Evolutionary conservation across 139 green algal genomes (phyloP).

Genomic region (Closterium sp.): DNA sequence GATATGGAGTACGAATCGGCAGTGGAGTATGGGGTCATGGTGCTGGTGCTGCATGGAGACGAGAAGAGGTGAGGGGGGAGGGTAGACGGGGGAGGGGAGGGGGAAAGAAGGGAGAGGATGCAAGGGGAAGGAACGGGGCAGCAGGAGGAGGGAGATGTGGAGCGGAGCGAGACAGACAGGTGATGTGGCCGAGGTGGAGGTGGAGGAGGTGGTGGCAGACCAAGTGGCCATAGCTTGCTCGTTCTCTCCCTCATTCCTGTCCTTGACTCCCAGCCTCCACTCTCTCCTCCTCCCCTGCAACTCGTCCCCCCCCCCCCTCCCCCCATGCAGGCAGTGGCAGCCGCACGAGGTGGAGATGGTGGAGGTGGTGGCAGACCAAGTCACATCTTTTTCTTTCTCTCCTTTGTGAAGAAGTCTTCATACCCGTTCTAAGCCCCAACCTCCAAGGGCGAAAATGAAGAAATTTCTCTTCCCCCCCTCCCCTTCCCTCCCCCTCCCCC

Average conservation of each 20-base stretch:
- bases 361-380: constrained; percentile 40
- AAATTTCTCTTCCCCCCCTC: neutral
- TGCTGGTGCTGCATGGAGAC: constrained; percentile 10
- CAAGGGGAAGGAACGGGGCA: neutral
- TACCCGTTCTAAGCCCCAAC: too few relatives aligned
- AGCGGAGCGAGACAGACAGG: too few relatives aligned
- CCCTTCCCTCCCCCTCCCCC: neutral
- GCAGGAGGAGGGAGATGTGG: neutral
- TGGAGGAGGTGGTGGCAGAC: constrained; percentile 19
- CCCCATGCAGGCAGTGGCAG: constrained; percentile 40
- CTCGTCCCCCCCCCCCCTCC: too few relatives aligned
- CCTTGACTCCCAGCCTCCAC: neutral
- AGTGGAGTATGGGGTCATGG: constrained; percentile 16
- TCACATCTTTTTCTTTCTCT: neutral
- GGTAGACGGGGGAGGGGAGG: too few relatives aligned
- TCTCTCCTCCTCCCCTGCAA: too few relatives aligned
- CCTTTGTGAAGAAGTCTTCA: too few relatives aligned
- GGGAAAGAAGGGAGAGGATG: neutral
- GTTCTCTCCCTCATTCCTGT: neutral
- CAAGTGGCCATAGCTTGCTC: constrained; percentile 5
- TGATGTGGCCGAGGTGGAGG: neutral
- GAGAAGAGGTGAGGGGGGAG: neutral
- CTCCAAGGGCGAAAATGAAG: too few relatives aligned
- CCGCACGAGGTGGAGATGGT: constrained; percentile 45
- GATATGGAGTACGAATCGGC: neutral